Evolutionary conservation across 805 yeast species (phyloP).

Genomic region (Saturnispora saitoi): DNA sequence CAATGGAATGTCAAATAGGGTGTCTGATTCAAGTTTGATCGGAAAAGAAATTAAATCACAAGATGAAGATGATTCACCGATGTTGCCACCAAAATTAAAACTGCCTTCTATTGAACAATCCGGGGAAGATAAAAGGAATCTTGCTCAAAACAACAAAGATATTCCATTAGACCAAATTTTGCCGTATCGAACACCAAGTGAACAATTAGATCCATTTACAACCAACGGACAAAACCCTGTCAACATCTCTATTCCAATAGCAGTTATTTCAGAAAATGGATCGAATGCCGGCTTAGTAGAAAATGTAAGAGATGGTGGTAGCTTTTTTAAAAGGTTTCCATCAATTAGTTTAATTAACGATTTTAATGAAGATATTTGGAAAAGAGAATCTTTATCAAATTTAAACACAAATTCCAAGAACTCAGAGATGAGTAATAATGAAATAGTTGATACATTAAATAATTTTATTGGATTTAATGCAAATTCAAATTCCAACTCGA

Average conservation of each 20-base stretch:
- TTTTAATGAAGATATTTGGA: conserved; percentile 13
- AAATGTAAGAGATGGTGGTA: conserved; percentile 21
- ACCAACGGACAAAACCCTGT: conserved; percentile 16
- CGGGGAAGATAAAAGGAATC: not conserved
- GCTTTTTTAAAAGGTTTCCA: conserved; percentile 25
- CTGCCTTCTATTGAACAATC: not conserved
- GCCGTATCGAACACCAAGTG: conserved; percentile 36
- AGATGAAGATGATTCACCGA: not conserved
- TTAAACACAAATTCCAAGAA: not conserved
- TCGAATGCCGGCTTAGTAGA: conserved; percentile 13
- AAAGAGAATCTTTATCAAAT: not conserved
- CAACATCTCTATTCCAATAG: conserved; percentile 11
- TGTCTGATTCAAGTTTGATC: conserved; percentile 10
- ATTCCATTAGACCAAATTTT: conserved; percentile 20
- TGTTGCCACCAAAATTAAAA: conserved; percentile 5
- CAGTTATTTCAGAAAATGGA: conserved; percentile 12
- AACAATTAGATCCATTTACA: conserved; percentile 41
- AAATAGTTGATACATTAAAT: not conserved
- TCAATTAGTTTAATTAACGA: conserved; percentile 24
- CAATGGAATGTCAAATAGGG: not conserved
- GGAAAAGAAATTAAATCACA: not conserved
- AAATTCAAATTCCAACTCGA: not conserved
- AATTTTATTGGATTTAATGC: not conserved
- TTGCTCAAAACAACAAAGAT: not conserved
- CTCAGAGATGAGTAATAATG: not conserved